These are phyloP conservation scores for Zoysia japonica DNA, from an alignment of 176 grass and related monocot genomes.

Conservation along the genomic window DNA sequence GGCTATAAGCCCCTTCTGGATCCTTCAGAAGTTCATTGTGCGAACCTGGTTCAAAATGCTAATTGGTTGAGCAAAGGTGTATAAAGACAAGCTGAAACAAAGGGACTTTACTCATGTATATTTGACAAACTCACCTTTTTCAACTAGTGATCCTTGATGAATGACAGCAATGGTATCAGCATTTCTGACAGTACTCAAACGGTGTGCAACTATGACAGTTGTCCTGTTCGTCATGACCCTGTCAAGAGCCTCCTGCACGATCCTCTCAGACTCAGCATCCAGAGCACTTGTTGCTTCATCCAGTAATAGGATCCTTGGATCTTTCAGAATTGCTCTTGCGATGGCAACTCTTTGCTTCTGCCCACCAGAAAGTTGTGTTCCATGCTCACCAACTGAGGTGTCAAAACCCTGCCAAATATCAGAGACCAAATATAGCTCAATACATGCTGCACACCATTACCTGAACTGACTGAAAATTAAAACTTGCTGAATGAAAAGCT, in stretches of 20 bases:
- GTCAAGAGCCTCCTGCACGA: slow-evolving; percentile 90
- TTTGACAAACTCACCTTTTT: slow-evolving; percentile 63
- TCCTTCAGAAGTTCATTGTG: slow-evolving; percentile 73
- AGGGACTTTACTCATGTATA: not conserved
- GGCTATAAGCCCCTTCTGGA: slow-evolving; percentile 76
- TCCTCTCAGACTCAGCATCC: slow-evolving; percentile 77
- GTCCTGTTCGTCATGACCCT: slow-evolving; percentile 81
- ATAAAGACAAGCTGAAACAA: not conserved
- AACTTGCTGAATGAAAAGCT: slow-evolving; percentile 3
- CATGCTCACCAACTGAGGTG: slow-evolving; percentile 77
- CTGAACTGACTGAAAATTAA: not conserved
- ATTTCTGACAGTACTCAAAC: slow-evolving; percentile 79
- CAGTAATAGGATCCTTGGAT: slow-evolving; percentile 83
- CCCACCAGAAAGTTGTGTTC: slow-evolving; percentile 81
- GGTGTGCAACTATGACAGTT: slow-evolving; percentile 81
- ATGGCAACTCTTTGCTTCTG: slow-evolving; percentile 97
- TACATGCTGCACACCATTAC: not conserved
- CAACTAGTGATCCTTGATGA: slow-evolving; percentile 74
- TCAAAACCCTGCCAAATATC: slow-evolving; percentile 64
- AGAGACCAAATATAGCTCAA: slow-evolving; percentile 19
- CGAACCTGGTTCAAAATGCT: slow-evolving; percentile 49
- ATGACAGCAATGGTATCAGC: slow-evolving; percentile 79
- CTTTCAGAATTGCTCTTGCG: slow-evolving; percentile 87
- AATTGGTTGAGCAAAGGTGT: slow-evolving; percentile 38
- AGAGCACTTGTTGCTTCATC: slow-evolving; percentile 93